These are phyloP conservation scores for Populus hybrid DNA, from an alignment of 441 rosid genomes.

Conservation along the genomic window DNA sequence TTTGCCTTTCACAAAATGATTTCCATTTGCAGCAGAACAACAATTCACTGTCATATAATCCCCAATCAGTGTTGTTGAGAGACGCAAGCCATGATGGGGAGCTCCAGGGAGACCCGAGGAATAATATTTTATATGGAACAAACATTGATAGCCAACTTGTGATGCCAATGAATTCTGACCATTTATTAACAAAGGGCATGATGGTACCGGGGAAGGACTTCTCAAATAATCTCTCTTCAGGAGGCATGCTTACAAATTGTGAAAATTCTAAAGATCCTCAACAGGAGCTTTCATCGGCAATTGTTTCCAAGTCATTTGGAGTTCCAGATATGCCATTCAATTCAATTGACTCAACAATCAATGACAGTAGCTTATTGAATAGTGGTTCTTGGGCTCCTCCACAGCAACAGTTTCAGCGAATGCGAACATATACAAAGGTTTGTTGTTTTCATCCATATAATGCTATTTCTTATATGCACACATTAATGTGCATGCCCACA, in stretches of 20 bases:
- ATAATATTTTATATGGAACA: slow-evolving; percentile 33
- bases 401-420: slow-evolving; percentile 46
- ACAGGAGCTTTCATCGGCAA: slow-evolving; percentile 56
- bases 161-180: slow-evolving; percentile 37
- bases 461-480: background rate
- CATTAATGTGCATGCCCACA: background rate
- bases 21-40: slow-evolving; percentile 46
- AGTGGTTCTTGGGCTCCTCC: slow-evolving; percentile 46
- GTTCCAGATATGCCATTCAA: slow-evolving; percentile 54
- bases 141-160: slow-evolving; percentile 34
- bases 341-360: slow-evolving; percentile 54
- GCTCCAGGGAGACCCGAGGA: slow-evolving; percentile 42
- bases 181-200: slow-evolving; percentile 37
- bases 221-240: slow-evolving; percentile 42
- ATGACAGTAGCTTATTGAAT: slow-evolving; percentile 44
- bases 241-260: slow-evolving; percentile 38
- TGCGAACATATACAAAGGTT: slow-evolving; percentile 72
- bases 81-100: slow-evolving; percentile 53
- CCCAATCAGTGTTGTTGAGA: slow-evolving; percentile 40
- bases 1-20: slow-evolving; percentile 58
- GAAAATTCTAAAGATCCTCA: slow-evolving; percentile 51
- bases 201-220: slow-evolving; percentile 49
- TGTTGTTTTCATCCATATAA: slow-evolving; percentile 7
- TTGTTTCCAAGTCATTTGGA: slow-evolving; percentile 66
- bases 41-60: slow-evolving; percentile 38